Evolutionary conservation across 2,329 filamentous ascomycete species (phyloP), one percentile per base, ranked within the genome.

Genomic region (Myriosclerotinia duriaeana): DNA sequence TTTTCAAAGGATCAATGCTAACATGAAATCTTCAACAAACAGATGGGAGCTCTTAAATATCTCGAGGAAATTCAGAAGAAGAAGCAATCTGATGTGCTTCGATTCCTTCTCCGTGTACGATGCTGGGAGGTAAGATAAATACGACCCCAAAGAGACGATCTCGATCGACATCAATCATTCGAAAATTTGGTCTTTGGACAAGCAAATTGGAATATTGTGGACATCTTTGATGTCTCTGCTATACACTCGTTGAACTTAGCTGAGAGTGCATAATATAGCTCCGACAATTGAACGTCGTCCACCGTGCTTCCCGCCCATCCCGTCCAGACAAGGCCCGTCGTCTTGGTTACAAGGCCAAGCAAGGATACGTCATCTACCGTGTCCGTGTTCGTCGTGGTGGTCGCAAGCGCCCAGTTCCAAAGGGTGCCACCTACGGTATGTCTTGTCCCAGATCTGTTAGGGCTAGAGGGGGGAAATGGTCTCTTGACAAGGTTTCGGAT

Each of bases 251-350:
- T 97, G 93, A 97, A 96, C 92, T 93, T 89, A 86, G 92, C 94
- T 97, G 93, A 97, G 93, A 97, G 92, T 97, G 91, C 92, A 95
- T 95, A 95, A 94, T 93, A 94, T 95, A 97, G 94, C 92, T 96
- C 83, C 93, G 94, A 87, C 94, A 98, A 88, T 87, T 98, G 85
- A 96, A 98, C 86, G 93, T 97, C 83, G 95, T 98, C 86, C 95
- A 99, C 89, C 94, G 95, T 82, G 95, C 95, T 80, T 96, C 93
- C 79, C 93, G 94, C 79, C 95, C 95, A 77, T 97, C 93, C 78
- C 95, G 95, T 82, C 95, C 95, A 80, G 96, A 99, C 87, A 99
- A 99, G 92, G 95, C 96, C 80, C 95, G 95, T 85, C 95, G 96
- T 83, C 92, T 99, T 77, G 95, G 95, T 79, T 99, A 99, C 92